phyloP scores from a whole-genome alignment of 2,329 filamentous ascomycete genomes.

The Paradendryphiella salina region DNA sequence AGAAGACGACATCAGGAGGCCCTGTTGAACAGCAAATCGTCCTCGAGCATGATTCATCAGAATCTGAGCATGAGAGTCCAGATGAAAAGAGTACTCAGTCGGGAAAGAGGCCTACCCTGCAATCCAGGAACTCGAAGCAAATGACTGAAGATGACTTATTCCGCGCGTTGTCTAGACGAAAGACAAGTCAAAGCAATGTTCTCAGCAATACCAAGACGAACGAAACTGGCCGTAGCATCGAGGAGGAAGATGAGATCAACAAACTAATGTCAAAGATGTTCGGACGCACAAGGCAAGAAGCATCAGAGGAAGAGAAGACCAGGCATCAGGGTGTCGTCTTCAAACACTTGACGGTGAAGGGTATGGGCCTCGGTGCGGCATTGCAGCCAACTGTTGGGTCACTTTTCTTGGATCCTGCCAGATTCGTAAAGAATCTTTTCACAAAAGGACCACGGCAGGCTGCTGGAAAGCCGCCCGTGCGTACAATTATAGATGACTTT shows the following conservation, averaged over 20 bases:
- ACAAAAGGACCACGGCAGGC: constrained; percentile 48
- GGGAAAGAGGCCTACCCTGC: constrained; percentile 24
- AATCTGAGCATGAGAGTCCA: constrained; percentile 29
- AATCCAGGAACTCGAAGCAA: constrained; percentile 28
- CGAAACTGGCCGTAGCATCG: constrained; percentile 26
- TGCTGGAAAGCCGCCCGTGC: constrained; percentile 58
- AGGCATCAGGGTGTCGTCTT: constrained; percentile 70
- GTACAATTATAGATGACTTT: constrained; percentile 66
- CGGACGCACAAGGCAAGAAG: constrained; percentile 63
- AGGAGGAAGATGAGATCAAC: constrained; percentile 60
- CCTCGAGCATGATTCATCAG: constrained; percentile 20
- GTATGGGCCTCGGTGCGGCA: constrained; percentile 62
- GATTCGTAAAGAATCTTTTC: constrained; percentile 57
- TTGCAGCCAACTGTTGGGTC: constrained; percentile 65
- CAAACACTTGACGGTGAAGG: constrained; percentile 66
- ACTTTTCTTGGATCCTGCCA: constrained; percentile 62
- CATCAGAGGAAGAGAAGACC: constrained; percentile 71
- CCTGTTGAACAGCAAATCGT: constrained; percentile 22
- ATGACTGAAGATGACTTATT: constrained; percentile 59
- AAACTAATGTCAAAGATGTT: constrained; percentile 72
- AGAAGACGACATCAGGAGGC: constrained; percentile 1
- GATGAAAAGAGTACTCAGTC: constrained; percentile 24
- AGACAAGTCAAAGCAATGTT: constrained; percentile 43
- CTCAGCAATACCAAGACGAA: constrained; percentile 33
- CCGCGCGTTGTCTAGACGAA: constrained; percentile 54